These are phyloP conservation scores for Cladosporium sp. DNA, from an alignment of 2,329 filamentous ascomycete species.

Conservation along the genomic window DNA sequence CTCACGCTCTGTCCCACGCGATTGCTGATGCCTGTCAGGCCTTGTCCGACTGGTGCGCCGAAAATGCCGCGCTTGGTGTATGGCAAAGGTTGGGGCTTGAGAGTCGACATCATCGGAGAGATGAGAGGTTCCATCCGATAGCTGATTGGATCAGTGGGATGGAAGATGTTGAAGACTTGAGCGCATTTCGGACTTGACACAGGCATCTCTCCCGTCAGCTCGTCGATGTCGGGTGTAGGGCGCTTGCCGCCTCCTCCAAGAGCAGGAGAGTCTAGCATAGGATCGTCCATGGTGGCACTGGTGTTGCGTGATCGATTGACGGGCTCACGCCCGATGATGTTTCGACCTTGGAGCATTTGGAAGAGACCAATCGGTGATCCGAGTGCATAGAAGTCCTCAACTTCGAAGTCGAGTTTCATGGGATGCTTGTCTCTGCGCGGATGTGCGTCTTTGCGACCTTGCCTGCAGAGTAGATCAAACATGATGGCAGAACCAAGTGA, in stretches of 20 bases:
- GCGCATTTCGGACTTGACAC: conserved; percentile 76
- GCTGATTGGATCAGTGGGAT: conserved; percentile 89
- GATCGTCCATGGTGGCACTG: conserved; percentile 46
- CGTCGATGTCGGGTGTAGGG: conserved; percentile 20
- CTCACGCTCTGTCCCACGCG: conserved; percentile 88
- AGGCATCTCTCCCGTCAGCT: conserved; percentile 35
- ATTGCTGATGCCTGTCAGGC: conserved; percentile 77
- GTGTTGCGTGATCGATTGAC: conserved; percentile 31
- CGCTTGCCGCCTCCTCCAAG: conserved; percentile 18
- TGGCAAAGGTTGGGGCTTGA: conserved; percentile 83
- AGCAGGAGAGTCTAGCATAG: conserved; percentile 47
- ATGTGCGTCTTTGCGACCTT: conserved; percentile 48
- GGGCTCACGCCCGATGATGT: conserved; percentile 40
- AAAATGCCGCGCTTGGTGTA: conserved; percentile 93
- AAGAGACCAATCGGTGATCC: conserved; percentile 88
- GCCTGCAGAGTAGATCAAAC: conserved; percentile 87
- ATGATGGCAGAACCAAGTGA: conserved; percentile 90
- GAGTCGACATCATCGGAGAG: conserved; percentile 75
- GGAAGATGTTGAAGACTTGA: conserved; percentile 95
- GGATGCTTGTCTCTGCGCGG: conserved; percentile 21
- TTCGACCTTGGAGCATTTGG: conserved; percentile 88
- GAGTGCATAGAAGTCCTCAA: conserved; percentile 86
- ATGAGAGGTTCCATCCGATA: conserved; percentile 92
- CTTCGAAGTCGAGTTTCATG: conserved; percentile 71
- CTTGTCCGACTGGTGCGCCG: conserved; percentile 70